Evolutionary conservation across 495 filamentous ascomycete species (phyloP), one percentile per base, ranked within the genome.

Genomic region (Aspergillus bridgeri): DNA sequence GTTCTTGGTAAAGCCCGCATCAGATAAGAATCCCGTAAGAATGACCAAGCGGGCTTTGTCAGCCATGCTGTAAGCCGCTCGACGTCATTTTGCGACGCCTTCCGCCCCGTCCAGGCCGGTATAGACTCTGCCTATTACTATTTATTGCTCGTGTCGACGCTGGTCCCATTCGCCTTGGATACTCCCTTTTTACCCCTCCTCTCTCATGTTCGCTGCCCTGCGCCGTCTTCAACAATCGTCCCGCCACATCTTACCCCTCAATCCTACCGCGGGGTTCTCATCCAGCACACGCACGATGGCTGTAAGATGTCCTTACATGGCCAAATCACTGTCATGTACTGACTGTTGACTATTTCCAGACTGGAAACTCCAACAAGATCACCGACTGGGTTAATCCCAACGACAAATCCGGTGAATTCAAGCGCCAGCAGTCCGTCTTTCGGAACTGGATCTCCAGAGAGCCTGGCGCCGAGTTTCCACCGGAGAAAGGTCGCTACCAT

Each of bases 371-470:
- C 7, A 48, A 33, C 23, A 77, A 77, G 38, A 94, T 96, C 69
- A 92, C 90, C 25, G 81, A 92, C 64, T 96, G 91, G 91, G 91
- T 91, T 18, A 75, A 81, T 21, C 86, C 85, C 38, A 75, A 75
- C 55, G 88, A 91, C 72, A 87, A 83, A 59, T 81, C 84, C 2
- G 92, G 92, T 73, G 92, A 96, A 73, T 97, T 95, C 85, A 95
- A 94, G 75, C 87, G 89, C 29, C 85, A 85, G 64, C 73, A 73
- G 56, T 89, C 86, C 43, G 78, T 80, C 51, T 92, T 91, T 72
- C 86, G 89, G 44, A 80, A 83, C 69, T 88, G 75, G 68, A 86
- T 93, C 71, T 89, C 81, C n/a, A 77, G 75, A 47, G 70, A 88
- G 56, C 67, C 83, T 6, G 83, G 78, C 8, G 82, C 86, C 5